Base-by-base conservation (phyloP, 768 basidiomycete species). In the Mycena kentingensis region DNA sequence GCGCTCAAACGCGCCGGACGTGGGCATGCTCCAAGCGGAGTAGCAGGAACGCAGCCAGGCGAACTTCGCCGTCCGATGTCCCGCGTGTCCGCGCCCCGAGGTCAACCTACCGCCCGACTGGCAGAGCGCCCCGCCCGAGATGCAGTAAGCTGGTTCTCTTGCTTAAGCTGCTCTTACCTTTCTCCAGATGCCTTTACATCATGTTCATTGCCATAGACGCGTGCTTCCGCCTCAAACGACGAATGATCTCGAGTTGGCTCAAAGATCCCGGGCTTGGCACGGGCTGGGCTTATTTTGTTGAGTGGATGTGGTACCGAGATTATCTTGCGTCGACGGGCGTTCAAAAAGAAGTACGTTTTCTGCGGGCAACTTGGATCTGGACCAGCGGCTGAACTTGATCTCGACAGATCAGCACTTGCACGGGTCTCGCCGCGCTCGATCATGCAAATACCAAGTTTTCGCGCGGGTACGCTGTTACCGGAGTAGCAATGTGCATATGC, bases 321-420 rank as follows among this genome's bases (percentile, higher is more conserved):
- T 52, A 44, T 46, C 28, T 57, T 25, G n/a, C 39, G 35, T 41
- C 29, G 22, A 22, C 45, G 25, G 22, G 24, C 31, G 32, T 28
- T 24, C 49, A 60, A 51, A 29, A 43, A 27, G 54, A 56, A 52
- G 54, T 56, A 19, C 21, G 21, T 39, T 11, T n/a, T 19, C 19
- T 39, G 10, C 13, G 11, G n/a, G n/a, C n/a, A n/a, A n/a, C n/a
- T n/a, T n/a, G n/a, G 16, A 32, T 8, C 10, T 32, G 10, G 8
- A 8, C 31, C 31, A 32, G 16, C 31, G n/a, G n/a, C n/a, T n/a
- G n/a, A n/a, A n/a, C n/a, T n/a, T n/a, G n/a, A n/a, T 32, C 16
- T 32, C 16, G 8, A 8, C 16, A 32, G 31, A 32, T 32, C 31
- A 32, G 31, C 16, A 8, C 31, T 16, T 32, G 31, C 16, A 32